phyloP scores from a whole-genome alignment of 768 basidiomycete species.

The Trametes coccinea region DNA sequence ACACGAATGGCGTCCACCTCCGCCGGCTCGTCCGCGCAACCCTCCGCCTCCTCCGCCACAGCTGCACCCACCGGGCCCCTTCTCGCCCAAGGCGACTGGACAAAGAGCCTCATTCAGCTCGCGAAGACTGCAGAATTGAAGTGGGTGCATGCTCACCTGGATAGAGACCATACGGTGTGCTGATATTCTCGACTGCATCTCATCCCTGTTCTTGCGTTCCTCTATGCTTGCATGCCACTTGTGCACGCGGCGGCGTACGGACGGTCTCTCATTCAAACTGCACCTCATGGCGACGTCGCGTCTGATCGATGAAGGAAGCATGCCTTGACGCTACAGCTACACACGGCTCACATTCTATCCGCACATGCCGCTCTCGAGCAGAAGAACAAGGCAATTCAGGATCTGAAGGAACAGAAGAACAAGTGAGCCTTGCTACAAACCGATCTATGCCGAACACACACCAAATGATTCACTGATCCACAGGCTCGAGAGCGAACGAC shows the following conservation, averaged over 20 bases:
- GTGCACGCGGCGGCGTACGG: constrained; percentile 3
- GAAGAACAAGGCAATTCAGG: constrained; percentile 77
- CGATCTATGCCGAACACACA: no score
- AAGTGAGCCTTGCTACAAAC: no score
- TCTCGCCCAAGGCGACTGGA: constrained; percentile 85
- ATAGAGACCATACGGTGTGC: neutral
- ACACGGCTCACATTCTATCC: constrained; percentile 84
- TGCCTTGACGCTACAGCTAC: constrained; percentile 78
- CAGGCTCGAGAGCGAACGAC: constrained; percentile 77
- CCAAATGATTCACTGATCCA: neutral
- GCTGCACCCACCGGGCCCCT: constrained; percentile 42
- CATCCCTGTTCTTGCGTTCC: neutral
- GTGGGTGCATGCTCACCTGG: constrained; percentile 46
- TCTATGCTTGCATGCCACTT: neutral
- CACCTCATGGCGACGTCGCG: neutral
- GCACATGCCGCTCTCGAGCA: constrained; percentile 79
- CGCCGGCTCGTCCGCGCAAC: constrained; percentile 34
- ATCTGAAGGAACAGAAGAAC: constrained; percentile 82
- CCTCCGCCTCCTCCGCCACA: constrained; percentile 27
- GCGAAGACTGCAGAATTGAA: constrained; percentile 89
- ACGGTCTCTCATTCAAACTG: neutral
- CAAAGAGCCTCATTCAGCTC: constrained; percentile 79
- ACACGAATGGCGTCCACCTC: constrained; percentile 19
- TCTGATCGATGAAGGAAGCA: constrained; percentile 59
- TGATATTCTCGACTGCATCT: neutral